phyloP scores from a whole-genome alignment of 495 filamentous ascomycete genomes.

The Daldinia caldariorum region DNA sequence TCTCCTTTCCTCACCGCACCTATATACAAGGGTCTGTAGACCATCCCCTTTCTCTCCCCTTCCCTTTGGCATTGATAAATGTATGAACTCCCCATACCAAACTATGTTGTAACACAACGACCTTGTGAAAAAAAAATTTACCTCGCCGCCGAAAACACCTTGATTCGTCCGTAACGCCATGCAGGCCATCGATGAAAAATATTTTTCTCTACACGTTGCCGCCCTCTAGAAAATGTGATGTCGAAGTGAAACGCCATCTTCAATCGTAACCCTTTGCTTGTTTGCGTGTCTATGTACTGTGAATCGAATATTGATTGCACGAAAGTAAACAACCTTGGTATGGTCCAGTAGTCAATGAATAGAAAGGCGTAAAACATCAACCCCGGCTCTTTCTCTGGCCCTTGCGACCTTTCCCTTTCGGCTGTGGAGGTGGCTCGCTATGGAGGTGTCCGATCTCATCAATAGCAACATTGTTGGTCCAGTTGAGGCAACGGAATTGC shows the following conservation, averaged over 20 bases:
- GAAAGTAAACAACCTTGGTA: background rate
- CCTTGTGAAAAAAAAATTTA: background rate
- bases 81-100: background rate
- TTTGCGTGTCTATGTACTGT: conserved; percentile 23
- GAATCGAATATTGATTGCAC: background rate
- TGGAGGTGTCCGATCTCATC: conserved; percentile 84
- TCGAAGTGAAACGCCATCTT: conserved; percentile 12
- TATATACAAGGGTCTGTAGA: background rate
- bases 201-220: conserved; percentile 36
- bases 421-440: conserved; percentile 74
- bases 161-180: conserved; percentile 16
- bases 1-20: background rate
- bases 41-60: background rate
- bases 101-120: background rate
- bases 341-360: background rate
- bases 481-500: conserved; percentile 76
- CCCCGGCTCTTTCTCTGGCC: conserved; percentile 31
- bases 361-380: conserved; percentile 6
- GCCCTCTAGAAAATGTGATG: conserved; percentile 7
- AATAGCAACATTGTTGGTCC: conserved; percentile 82
- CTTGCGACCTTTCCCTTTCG: conserved; percentile 49
- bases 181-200: conserved; percentile 8
- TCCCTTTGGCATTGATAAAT: background rate
- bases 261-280: conserved; percentile 12
- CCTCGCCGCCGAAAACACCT: conserved; percentile 1